Evolutionary conservation across 805 yeast genomes (phyloP).

Genomic region (Teunomyces panamensis): DNA sequence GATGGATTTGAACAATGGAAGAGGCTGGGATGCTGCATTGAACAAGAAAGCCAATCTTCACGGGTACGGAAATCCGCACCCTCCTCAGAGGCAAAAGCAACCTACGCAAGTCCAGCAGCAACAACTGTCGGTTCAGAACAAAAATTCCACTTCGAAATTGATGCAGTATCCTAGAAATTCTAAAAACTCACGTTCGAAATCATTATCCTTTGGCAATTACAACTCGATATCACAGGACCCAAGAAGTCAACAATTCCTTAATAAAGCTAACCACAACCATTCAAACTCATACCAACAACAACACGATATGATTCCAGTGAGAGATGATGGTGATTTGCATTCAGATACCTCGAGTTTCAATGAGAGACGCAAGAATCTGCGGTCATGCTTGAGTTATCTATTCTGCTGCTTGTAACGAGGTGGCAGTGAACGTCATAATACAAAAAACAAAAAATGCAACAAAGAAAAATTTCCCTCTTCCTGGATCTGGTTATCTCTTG

Average conservation of each 20-base stretch:
- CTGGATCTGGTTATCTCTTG: background rate
- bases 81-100: conserved; percentile 38
- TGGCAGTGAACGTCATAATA: background rate
- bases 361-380: conserved; percentile 9
- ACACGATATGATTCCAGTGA: conserved; percentile 30
- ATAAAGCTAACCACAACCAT: conserved; percentile 16
- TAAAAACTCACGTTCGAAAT: conserved; percentile 12
- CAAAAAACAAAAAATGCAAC: background rate
- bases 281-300: conserved; percentile 19
- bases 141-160: conserved; percentile 7
- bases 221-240: conserved; percentile 19
- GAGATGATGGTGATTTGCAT: conserved; percentile 38
- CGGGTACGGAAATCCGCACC: conserved; percentile 95
- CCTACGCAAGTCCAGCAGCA: conserved; percentile 13
- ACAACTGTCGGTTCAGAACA: conserved; percentile 11
- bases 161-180: conserved; percentile 12
- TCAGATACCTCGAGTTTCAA: conserved; percentile 36
- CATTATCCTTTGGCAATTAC: conserved; percentile 17
- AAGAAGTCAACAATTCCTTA: conserved; percentile 17
- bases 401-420: conserved; percentile 1
- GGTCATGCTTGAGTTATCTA: conserved; percentile 5
- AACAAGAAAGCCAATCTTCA: conserved; percentile 92
- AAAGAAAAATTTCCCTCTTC: background rate
- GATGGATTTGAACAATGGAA: conserved; percentile 94
- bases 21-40: conserved; percentile 89